Evolutionary conservation across 1,284 basidiomycete species (phyloP), one percentile per base, ranked within the genome.

Genomic region (Thelephora terrestris): DNA sequence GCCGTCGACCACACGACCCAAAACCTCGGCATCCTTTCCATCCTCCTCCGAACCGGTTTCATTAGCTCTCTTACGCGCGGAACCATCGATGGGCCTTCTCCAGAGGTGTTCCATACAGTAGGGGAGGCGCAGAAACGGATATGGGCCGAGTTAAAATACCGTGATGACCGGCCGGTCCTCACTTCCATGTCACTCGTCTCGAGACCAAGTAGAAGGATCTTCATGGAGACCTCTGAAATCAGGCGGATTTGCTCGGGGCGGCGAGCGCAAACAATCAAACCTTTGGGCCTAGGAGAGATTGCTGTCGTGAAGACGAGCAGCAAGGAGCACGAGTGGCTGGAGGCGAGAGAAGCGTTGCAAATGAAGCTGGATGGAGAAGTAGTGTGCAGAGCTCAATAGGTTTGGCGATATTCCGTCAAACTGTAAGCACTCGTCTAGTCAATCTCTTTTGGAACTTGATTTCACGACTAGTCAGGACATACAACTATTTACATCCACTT

Each of bases 111-210:
- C 60, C 58, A 70, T 43, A 53, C 58, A 2, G 81, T 73, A 5
- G 65, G 66, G 53, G 78, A 80, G 25, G 70, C 78, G 1, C 72
- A 88, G 52, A 73, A 73, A 27, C 76, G 88, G 29, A 85, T 95
- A 64, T 93, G 91, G 90, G 87, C 87, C 2, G 80, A 88, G 53
- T 78, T 95, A 55, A 95, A 95, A 66, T 94, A 91, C 67, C 76
- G 89, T 46, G 81, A 89, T 55, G 89, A 94, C 66, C 67, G 79
- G 25, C 87, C 91, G 1, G 88, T 94, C 17, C 71, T 95, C 50
- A 73, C 69, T 47, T 61, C 72, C 55, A 86, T 90, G 80, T 73
- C 79, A 55, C 73, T 88, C 58, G 73, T 92, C 56, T 82, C 79
- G 65, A 79, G 74, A 61, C 87, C 89, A 3, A 84, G 79, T 60